Evolutionary conservation across 2,329 filamentous ascomycete genomes (phyloP), one percentile per base, ranked within the genome.

Genomic region (Pleomassaria siparia): DNA sequence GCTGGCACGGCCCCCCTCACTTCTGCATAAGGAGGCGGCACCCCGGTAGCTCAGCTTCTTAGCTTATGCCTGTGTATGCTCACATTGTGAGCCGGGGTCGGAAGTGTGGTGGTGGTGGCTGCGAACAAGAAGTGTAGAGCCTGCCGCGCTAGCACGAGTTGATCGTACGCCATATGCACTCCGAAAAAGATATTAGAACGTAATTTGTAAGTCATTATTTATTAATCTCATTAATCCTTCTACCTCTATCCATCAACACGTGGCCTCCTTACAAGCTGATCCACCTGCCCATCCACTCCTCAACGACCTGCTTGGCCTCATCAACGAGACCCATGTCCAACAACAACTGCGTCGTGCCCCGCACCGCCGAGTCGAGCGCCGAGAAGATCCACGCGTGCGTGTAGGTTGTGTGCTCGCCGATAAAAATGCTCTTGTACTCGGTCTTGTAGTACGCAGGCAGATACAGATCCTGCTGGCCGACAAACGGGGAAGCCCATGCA

Each of bases 391-490:
- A 88, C 1, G 84, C 85, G 60, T 89, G 86, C 0, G 86, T 89
- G 61, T 85, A 87, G 6, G 79, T 81, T 0, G 85, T 88, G 61
- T 88, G 85, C 64, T 89, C 86, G 2, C 72, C 71, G 1, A 86
- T 73, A 49, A 88, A 87, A 26, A 88, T 81, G n/a, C 85, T 83
- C 40, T 84, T 81, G 53, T 78, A 78, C 65, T 89, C 82, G 0
- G 85, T 88, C 62, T 84, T 80, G 60, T 86, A 88, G 60, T 87
- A 89, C n/a, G 85, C 82, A 0, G 87, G 86, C 8, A 89, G 72
- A 56, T 86, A 89, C 20, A 88, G 61, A 55, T 86, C 78, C 60
- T 89, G 85, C 70, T 88, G 84, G 0, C 84, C 85, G 0, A 83
- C 73, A 0, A 74, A 69, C 0, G 86, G 85, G 4, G 69, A 66